Conservation (phyloP, 2,329 filamentous ascomycete species). For the Aphanoascus verrucosus region DNA sequence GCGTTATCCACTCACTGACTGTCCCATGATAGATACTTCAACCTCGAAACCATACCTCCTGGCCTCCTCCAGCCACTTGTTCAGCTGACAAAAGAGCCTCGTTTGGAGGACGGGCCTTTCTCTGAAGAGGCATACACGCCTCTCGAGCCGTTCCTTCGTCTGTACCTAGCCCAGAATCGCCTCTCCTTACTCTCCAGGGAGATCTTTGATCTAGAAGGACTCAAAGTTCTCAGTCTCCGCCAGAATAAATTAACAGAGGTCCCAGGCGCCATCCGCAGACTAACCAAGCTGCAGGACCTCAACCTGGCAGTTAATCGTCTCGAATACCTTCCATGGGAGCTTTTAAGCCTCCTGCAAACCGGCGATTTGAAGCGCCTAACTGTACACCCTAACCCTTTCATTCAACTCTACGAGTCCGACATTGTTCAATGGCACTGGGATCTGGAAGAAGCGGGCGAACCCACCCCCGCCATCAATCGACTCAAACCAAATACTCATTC, state of each 20-base stretch:
- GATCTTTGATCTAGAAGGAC: constrained; percentile 32
- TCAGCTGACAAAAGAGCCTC: constrained; percentile 33
- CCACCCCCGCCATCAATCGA: background rate
- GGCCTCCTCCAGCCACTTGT: constrained; percentile 29
- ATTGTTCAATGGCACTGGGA: constrained; percentile 27
- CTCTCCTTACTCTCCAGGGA: constrained; percentile 30
- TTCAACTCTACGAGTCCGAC: constrained; percentile 15
- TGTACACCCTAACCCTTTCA: constrained; percentile 33
- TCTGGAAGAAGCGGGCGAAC: constrained; percentile 8
- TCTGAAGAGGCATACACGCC: constrained; percentile 31
- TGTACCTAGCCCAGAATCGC: constrained; percentile 37
- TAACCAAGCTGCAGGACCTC: constrained; percentile 35
- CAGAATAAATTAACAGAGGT: constrained; percentile 37
- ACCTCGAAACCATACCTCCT: constrained; percentile 24
- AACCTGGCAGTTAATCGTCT: constrained; percentile 38
- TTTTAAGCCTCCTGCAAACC: constrained; percentile 32
- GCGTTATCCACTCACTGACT: background rate
- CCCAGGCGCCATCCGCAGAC: constrained; percentile 31
- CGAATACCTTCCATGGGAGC: constrained; percentile 35
- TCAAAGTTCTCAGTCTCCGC: constrained; percentile 38
- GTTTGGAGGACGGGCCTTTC: constrained; percentile 24
- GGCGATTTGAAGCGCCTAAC: constrained; percentile 31
- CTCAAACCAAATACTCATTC: background rate
- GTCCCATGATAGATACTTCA: constrained; percentile 23
- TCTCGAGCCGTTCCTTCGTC: constrained; percentile 33